Conservation (phyloP, 768 basidiomycete species). For the Tricholoma matsutake region DNA sequence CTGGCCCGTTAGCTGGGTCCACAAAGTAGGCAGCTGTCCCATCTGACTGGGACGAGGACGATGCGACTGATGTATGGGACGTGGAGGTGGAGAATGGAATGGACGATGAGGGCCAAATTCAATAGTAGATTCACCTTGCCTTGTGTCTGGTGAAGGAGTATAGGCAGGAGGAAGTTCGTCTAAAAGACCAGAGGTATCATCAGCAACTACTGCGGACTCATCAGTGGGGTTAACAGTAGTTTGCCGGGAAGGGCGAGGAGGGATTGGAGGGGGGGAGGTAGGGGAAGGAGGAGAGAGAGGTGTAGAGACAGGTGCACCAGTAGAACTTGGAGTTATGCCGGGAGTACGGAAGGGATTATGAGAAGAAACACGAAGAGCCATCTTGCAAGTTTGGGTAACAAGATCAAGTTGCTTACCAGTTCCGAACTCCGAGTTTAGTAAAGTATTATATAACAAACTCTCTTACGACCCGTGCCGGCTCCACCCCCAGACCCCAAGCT, state of each 20-base stretch:
- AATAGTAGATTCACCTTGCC: conserved; percentile 58
- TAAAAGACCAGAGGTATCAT: conserved; percentile 18
- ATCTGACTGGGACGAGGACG: conserved; percentile 7
- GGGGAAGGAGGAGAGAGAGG: background rate
- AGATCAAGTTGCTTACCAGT: too few relatives aligned
- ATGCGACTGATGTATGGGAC: background rate
- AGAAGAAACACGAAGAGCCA: conserved; percentile 3
- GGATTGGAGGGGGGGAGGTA: background rate
- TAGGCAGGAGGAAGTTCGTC: conserved; percentile 75
- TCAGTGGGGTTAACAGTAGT: background rate
- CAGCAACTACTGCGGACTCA: background rate
- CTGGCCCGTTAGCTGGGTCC: background rate
- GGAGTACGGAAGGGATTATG: conserved; percentile 34
- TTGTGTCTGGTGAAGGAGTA: conserved; percentile 49
- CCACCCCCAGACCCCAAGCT: too few relatives aligned
- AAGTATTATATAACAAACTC: too few relatives aligned
- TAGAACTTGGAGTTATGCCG: conserved; percentile 25
- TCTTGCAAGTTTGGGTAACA: background rate
- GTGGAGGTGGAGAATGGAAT: conserved; percentile 45
- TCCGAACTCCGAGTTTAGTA: too few relatives aligned
- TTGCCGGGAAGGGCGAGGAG: background rate
- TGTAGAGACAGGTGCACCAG: conserved; percentile 14
- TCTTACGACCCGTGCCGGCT: too few relatives aligned
- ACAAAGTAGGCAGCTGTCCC: background rate
- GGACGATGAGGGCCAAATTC: conserved; percentile 62